Conservation (phyloP, 2,329 filamentous ascomycete species). For the Diaporthe citriasiana region DNA sequence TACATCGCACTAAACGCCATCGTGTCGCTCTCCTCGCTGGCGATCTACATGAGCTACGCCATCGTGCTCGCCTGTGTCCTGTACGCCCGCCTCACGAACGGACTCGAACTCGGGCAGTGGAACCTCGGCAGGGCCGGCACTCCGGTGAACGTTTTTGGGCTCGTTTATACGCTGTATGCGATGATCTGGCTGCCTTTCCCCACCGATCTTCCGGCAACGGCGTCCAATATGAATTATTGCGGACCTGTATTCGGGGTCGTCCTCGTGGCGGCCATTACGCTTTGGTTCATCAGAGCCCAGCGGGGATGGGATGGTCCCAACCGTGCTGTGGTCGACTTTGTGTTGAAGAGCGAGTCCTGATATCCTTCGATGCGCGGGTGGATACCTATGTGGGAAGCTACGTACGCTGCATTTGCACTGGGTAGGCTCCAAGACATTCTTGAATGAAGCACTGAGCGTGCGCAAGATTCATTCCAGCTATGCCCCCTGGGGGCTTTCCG, state of each 20-base stretch:
- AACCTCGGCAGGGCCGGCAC: constrained; percentile 38
- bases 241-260: constrained; percentile 36
- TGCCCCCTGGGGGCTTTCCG: not conserved
- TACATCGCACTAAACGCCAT: constrained; percentile 55
- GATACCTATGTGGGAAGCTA: not conserved
- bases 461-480: not conserved
- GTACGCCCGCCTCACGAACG: constrained; percentile 30
- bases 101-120: constrained; percentile 35
- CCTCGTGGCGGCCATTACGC: not conserved
- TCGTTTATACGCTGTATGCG: constrained; percentile 42
- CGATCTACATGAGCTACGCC: constrained; percentile 43
- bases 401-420: no score
- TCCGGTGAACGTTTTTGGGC: constrained; percentile 40
- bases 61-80: constrained; percentile 43
- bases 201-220: constrained; percentile 39
- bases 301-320: constrained; percentile 43
- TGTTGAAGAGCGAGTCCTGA: not conserved
- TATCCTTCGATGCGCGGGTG: no score
- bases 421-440: no score
- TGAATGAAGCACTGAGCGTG: not conserved
- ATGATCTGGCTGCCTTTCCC: constrained; percentile 44
- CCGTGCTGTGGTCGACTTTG: constrained; percentile 39
- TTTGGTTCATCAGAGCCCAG: constrained; percentile 41
- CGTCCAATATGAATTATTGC: constrained; percentile 45
- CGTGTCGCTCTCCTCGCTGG: constrained; percentile 52